These are phyloP conservation scores for Paraleonurus japonicus DNA, from an alignment of 257 asterid genomes.

Conservation along the genomic window DNA sequence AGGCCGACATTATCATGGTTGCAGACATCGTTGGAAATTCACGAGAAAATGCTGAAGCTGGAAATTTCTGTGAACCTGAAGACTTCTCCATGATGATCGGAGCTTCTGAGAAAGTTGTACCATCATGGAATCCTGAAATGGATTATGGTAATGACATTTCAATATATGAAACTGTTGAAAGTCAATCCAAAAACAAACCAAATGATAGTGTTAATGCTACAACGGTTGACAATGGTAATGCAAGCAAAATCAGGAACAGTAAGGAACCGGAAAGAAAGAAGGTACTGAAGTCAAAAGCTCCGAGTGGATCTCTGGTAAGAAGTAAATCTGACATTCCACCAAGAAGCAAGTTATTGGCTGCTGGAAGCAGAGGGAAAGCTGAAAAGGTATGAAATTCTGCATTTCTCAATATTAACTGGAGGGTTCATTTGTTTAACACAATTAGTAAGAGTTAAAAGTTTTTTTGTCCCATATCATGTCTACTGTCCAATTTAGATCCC, in stretches of 20 bases:
- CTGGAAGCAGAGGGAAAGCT: constrained; percentile 54
- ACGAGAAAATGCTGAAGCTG: constrained; percentile 30
- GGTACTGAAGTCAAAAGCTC: constrained; percentile 38
- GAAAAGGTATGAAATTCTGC: constrained; percentile 44
- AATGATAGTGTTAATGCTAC: constrained; percentile 31
- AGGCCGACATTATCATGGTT: constrained; percentile 51
- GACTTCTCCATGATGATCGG: constrained; percentile 70
- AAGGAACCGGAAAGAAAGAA: constrained; percentile 38
- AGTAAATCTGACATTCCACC: constrained; percentile 51
- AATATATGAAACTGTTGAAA: constrained; percentile 33
- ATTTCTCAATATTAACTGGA: neutral
- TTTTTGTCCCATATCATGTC: no score
- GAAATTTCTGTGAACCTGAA: constrained; percentile 56
- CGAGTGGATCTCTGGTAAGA: constrained; percentile 43
- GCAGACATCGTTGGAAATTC: constrained; percentile 42
- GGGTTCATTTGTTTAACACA: constrained; percentile 5
- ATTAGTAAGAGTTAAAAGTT: neutral
- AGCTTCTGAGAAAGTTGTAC: constrained; percentile 36
- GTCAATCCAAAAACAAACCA: constrained; percentile 23
- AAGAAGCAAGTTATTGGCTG: constrained; percentile 38
- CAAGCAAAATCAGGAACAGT: constrained; percentile 22
- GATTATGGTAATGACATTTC: constrained; percentile 42
- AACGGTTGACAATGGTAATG: constrained; percentile 29
- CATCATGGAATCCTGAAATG: constrained; percentile 49
- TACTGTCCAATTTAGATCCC: no score